Conservation (phyloP, 2,329 filamentous ascomycete species). For the Penicillium sp. region DNA sequence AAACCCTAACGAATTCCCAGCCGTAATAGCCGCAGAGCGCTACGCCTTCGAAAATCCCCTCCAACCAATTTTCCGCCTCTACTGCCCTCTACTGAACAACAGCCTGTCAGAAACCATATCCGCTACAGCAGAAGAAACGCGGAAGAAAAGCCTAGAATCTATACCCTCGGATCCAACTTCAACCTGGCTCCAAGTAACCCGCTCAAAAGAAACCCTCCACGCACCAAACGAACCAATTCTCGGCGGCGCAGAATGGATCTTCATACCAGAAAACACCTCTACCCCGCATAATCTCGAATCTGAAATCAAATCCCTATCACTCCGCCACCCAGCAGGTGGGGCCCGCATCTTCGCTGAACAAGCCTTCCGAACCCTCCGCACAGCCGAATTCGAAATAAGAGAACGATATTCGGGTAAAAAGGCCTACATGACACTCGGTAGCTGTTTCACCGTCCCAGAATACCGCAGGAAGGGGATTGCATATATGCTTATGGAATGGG, state of each 20-base stretch:
- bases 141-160: not conserved
- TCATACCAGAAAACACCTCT: not conserved
- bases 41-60: conserved; percentile 3
- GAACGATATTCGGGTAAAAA: not conserved
- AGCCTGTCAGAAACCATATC: not conserved
- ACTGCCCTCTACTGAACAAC: conserved; percentile 1
- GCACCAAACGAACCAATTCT: not conserved
- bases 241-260: not conserved
- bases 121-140: not conserved
- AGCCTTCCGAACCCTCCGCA: not conserved
- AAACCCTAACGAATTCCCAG: not conserved
- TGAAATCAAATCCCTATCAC: not conserved
- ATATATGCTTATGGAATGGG: conserved; percentile 4
- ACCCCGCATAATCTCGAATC: not conserved
- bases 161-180: not conserved
- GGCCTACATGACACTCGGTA: conserved; percentile 2
- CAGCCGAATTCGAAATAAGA: not conserved
- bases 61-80: conserved; percentile 1
- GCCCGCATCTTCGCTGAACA: not conserved
- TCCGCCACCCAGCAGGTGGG: not conserved
- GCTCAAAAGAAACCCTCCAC: not conserved
- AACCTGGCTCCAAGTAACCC: not conserved
- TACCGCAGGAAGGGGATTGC: conserved; percentile 1
- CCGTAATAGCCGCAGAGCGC: conserved; percentile 1
- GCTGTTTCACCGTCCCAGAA: not conserved